Percentiles rank a stretch among this genome's conserved stretches.
Evolutionary conservation across 805 yeast genomes (phyloP).

Genomic region (Schwanniomyces vanrijiae): DNA sequence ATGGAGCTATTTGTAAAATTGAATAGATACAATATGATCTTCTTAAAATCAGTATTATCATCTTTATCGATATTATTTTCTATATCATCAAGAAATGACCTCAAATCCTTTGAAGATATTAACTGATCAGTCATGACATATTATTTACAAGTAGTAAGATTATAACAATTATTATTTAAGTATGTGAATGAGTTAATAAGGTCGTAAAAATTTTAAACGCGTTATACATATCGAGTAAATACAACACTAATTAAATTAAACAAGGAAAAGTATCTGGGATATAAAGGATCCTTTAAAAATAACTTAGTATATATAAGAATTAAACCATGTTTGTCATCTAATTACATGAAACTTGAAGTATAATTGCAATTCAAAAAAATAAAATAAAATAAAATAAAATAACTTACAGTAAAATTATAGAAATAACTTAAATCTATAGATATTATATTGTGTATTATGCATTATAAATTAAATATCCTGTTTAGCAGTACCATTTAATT

Average conservation of each 20-base stretch:
- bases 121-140: conserved; percentile 11
- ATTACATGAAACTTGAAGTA: too few species aligned
- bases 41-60: conserved; percentile 35
- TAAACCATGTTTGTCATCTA: too few species aligned
- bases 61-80: conserved; percentile 28
- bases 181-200: not conserved
- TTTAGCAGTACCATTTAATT: not conserved
- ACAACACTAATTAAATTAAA: too few species aligned
- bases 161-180: too few species aligned
- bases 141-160: not conserved
- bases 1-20: conserved; percentile 27
- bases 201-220: not conserved
- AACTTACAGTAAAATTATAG: not conserved
- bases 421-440: not conserved
- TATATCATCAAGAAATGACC: conserved; percentile 34
- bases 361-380: too few species aligned
- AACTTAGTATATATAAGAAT: too few species aligned
- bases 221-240: not conserved
- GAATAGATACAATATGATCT: conserved; percentile 31
- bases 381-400: too few species aligned
- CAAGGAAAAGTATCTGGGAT: too few species aligned
- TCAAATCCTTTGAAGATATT: conserved; percentile 27
- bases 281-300: too few species aligned
- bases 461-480: not conserved
- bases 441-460: not conserved